Base-by-base conservation (phyloP, 805 yeast species). In the Debaryomyces castellii region DNA sequence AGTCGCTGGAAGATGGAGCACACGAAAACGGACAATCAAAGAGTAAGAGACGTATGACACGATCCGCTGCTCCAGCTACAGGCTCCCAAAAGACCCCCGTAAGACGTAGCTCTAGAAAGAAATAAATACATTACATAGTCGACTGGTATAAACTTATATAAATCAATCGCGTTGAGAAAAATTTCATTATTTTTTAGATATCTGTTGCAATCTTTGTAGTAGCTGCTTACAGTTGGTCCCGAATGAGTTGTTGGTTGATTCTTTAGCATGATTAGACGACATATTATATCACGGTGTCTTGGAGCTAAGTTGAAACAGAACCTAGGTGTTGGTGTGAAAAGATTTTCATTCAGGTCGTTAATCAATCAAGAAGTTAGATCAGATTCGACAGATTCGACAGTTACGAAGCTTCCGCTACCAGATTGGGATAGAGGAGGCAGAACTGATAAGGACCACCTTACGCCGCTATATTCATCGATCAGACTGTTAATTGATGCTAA, bases 371-470 rank as follows among this genome's bases (percentile, higher is more conserved):
- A 35, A 14, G 20, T 11, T 10, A 35, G 5, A 35, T 35, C 34
- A 14, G 11, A 14, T 18, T n/a, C n/a, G n/a, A n/a, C n/a, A n/a
- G n/a, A n/a, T n/a, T n/a, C n/a, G n/a, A n/a, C 3, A 8, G n/a
- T 20, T 9, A 16, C 14, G 3, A 28, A 21, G 8, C 33, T 42
- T 9, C 45, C 49, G 4, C 39, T 41, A 6, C 39, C 37, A 14
- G 61, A 59, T 20, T 69, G 74, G 74, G 76, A 71, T 46, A 55
- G 74, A 24, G 77, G 77, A 36, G 76, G 73, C 9, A 48, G 66
- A 39, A 66, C 65, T 1, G 54, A 60, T 12, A 52, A 49, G 12
- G 62, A 56, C 23, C 54, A 63, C 17, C 50, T 71, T 47, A 62
- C 73, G 0, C 74, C 76, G 6, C 51, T 70, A 17, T 69, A 66